Evolutionary conservation across 352 stramenopile species (phyloP).

Genomic region (Phytophthora crassamura): DNA sequence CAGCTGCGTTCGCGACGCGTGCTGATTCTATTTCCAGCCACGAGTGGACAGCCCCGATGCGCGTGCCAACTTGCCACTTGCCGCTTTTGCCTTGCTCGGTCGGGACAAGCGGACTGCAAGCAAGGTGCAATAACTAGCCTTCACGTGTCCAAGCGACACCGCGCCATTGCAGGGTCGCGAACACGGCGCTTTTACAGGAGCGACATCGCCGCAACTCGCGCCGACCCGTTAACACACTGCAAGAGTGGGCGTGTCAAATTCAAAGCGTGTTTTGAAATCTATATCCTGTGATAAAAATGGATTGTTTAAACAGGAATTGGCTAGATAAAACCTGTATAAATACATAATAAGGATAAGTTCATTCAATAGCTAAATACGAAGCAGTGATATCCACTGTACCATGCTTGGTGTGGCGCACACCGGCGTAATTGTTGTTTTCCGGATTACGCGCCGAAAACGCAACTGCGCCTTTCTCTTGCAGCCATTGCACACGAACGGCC

Average conservation of each 20-base stretch:
- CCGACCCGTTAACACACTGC: background rate
- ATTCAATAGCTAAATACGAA: too few relatives aligned
- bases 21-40: constrained; percentile 17
- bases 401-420: constrained; percentile 15
- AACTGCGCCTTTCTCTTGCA: constrained; percentile 29
- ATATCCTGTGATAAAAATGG: too few relatives aligned
- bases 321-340: too few relatives aligned
- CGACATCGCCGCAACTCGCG: constrained; percentile 2
- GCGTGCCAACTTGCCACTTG: background rate
- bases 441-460: constrained; percentile 21
- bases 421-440: constrained; percentile 13
- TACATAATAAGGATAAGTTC: too few relatives aligned
- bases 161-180: background rate
- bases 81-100: too few relatives aligned
- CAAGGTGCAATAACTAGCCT: too few relatives aligned
- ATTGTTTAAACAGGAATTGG: too few relatives aligned
- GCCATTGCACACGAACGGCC: constrained; percentile 23
- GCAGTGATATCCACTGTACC: too few relatives aligned
- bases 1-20: too few relatives aligned
- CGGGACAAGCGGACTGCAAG: too few relatives aligned
- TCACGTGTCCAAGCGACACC: background rate
- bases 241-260: too few relatives aligned
- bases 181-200: constrained; percentile 19
- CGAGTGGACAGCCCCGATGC: background rate
- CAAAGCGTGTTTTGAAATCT: too few relatives aligned